A percentile compares a stretch with the other conserved stretches of the same genome.
Evolutionary conservation across 106 monocot genomes (phyloP).

Genomic region (Apostasia ramifera): DNA sequence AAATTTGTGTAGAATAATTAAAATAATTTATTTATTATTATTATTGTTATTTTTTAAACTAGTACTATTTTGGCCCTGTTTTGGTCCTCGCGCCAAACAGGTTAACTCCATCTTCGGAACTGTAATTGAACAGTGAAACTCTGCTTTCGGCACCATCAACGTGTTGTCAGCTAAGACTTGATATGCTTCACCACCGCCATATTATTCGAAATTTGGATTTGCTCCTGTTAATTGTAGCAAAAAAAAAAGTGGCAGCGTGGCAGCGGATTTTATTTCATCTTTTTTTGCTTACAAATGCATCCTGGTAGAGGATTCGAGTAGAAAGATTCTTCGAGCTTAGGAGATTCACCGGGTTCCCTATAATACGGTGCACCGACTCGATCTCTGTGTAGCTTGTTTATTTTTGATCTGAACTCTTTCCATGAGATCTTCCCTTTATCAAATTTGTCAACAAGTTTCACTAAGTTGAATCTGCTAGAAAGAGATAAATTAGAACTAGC

Average conservation of each 20-base stretch:
- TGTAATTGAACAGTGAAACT: too few species aligned
- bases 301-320: conserved; percentile 86
- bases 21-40: too few species aligned
- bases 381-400: conserved; percentile 60
- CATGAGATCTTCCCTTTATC: conserved; percentile 68
- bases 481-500: neutral
- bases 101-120: too few species aligned
- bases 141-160: too few species aligned
- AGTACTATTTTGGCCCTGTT: too few species aligned
- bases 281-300: conserved; percentile 66
- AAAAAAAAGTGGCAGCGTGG: neutral
- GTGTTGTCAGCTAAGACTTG: too few species aligned
- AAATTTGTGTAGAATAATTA: too few species aligned
- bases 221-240: too few species aligned
- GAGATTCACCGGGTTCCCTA: conserved; percentile 75
- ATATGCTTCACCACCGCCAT: too few species aligned
- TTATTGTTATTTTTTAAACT: too few species aligned
- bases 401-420: conserved; percentile 81
- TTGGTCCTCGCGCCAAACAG: too few species aligned
- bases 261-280: neutral
- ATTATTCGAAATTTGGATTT: neutral
- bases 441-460: conserved; percentile 61
- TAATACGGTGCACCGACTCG: conserved; percentile 67
- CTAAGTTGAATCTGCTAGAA: conserved; percentile 56
- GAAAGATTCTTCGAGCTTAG: conserved; percentile 91